A percentile compares a stretch with the other conserved stretches of the same genome.
Evolutionary conservation across 805 yeast species (phyloP).

Genomic region (Monosporozyma servazzii): DNA sequence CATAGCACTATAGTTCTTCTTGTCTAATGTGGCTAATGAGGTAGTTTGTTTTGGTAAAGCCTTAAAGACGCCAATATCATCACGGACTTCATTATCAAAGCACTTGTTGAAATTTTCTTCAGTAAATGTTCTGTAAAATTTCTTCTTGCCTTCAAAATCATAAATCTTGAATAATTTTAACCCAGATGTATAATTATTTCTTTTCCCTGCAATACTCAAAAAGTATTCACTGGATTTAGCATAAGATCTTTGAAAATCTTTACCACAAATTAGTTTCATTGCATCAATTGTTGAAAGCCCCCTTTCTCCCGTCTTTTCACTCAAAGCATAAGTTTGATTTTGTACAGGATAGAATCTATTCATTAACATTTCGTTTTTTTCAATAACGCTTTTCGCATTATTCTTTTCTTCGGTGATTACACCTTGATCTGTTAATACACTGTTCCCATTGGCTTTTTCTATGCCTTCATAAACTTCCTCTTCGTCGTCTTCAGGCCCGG

Average conservation of each 20-base stretch:
- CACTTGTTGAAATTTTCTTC: slow-evolving; percentile 32
- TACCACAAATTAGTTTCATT: slow-evolving; percentile 43
- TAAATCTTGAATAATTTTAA: slow-evolving; percentile 47
- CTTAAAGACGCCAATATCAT: slow-evolving; percentile 14
- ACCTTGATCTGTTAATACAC: slow-evolving; percentile 21
- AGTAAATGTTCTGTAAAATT: slow-evolving; percentile 58
- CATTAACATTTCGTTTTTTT: slow-evolving; percentile 16
- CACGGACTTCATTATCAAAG: slow-evolving; percentile 20
- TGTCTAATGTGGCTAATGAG: slow-evolving; percentile 17
- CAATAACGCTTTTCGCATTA: slow-evolving; percentile 1
- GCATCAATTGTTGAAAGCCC: slow-evolving; percentile 60
- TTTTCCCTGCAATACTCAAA: slow-evolving; percentile 33
- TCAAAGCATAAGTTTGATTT: slow-evolving; percentile 49
- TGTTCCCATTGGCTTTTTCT: slow-evolving; percentile 22
- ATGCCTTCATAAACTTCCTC: slow-evolving; percentile 17
- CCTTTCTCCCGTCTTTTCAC: slow-evolving; percentile 31
- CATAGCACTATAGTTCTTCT: slow-evolving; percentile 20
- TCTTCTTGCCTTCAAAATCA: slow-evolving; percentile 66
- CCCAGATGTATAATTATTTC: slow-evolving; percentile 25
- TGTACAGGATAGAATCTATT: slow-evolving; percentile 56
- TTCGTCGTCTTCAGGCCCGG: slow-evolving; percentile 3
- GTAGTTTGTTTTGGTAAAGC: slow-evolving; percentile 5
- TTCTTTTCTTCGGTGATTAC: slow-evolving; percentile 17
- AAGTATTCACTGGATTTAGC: slow-evolving; percentile 43
- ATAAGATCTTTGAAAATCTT: slow-evolving; percentile 42